Evolutionary conservation across 1,284 basidiomycete species (phyloP).

Genomic region (Pholiota adiposa): DNA sequence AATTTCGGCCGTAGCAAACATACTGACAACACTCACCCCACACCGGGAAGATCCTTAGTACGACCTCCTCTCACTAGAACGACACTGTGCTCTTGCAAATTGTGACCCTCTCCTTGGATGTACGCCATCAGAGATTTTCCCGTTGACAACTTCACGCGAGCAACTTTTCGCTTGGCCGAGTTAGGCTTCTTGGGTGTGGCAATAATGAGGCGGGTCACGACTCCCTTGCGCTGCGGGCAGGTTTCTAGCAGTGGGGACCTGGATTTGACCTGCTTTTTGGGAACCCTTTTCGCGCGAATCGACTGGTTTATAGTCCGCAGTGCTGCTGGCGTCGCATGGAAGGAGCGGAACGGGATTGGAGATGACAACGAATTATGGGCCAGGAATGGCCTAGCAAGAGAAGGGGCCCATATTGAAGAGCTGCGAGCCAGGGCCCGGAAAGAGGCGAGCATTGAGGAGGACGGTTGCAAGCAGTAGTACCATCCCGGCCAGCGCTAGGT

Average conservation of each 20-base stretch:
- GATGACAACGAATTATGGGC: constrained; percentile 11
- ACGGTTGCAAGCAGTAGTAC: neutral
- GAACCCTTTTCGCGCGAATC: constrained; percentile 63
- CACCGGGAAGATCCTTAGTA: constrained; percentile 97
- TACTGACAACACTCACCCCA: constrained; percentile 67
- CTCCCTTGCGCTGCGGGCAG: constrained; percentile 88
- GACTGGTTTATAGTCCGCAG: constrained; percentile 83
- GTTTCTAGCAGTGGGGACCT: constrained; percentile 80
- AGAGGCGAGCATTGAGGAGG: constrained; percentile 46
- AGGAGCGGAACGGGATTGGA: constrained; percentile 47
- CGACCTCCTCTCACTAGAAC: constrained; percentile 93
- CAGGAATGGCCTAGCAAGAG: constrained; percentile 13
- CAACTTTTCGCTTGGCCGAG: constrained; percentile 97
- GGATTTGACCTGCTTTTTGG: constrained; percentile 51
- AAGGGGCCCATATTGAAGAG: constrained; percentile 18
- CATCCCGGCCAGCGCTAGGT: neutral
- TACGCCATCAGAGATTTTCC: constrained; percentile 93
- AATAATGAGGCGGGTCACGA: constrained; percentile 84
- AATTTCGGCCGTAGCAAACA: constrained; percentile 8
- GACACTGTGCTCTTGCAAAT: constrained; percentile 97
- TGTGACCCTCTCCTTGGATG: constrained; percentile 97
- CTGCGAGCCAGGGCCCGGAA: constrained; percentile 24
- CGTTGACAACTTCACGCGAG: constrained; percentile 90
- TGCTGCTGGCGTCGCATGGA: constrained; percentile 66
- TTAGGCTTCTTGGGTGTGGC: constrained; percentile 98